Conservation (phyloP, 2,329 filamentous ascomycete species). For the Hypoxylon sp. region DNA sequence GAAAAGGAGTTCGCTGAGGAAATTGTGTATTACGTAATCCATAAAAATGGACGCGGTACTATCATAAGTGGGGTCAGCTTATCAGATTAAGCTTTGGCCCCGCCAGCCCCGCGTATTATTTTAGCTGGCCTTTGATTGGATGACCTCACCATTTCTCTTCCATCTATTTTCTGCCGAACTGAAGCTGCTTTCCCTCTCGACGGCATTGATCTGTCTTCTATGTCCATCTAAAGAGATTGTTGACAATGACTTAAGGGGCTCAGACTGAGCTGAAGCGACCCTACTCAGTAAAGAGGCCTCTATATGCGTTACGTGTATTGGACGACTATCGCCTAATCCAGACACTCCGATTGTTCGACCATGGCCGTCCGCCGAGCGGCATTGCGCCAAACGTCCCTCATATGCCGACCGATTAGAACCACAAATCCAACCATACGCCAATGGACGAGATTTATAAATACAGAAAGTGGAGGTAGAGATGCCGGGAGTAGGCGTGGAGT, state of each 20-base stretch:
- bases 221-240: neutral
- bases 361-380: slow-evolving; percentile 45
- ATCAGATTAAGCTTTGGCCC: slow-evolving; percentile 13
- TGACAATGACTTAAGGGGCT: slow-evolving; percentile 9
- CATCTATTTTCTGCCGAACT: slow-evolving; percentile 5
- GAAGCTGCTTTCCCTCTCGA: neutral
- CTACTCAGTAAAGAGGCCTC: neutral
- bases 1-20: neutral
- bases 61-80: slow-evolving; percentile 11
- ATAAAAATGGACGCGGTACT: neutral
- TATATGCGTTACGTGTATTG: slow-evolving; percentile 1
- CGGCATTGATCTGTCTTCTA: neutral
- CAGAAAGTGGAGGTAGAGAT: slow-evolving; percentile 23
- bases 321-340: slow-evolving; percentile 25
- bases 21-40: neutral
- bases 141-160: slow-evolving; percentile 41
- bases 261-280: neutral
- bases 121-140: slow-evolving; percentile 41
- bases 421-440: slow-evolving; percentile 28
- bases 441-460: slow-evolving; percentile 45
- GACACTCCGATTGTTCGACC: slow-evolving; percentile 19
- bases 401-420: slow-evolving; percentile 37
- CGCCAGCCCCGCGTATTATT: slow-evolving; percentile 9
- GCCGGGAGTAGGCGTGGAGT: slow-evolving; percentile 30
- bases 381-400: slow-evolving; percentile 43